Conservation (phyloP, 1,139 yeast genomes). For the Hemisphaericaspora xylanilytica region DNA sequence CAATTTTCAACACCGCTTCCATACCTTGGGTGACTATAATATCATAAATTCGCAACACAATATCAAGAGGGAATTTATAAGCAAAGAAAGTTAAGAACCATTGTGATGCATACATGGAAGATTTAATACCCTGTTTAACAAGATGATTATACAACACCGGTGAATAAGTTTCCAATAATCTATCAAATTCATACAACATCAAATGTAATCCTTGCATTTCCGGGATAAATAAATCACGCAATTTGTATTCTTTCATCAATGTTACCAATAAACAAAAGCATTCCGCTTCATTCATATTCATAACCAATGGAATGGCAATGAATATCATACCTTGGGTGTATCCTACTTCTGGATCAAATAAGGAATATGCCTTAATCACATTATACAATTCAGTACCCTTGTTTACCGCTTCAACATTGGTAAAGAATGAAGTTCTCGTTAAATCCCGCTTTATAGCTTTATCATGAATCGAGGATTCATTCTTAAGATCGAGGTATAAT, state of each 20-base stretch:
- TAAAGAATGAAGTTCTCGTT: slow-evolving; percentile 78
- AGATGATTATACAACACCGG: slow-evolving; percentile 76
- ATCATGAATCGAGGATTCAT: slow-evolving; percentile 62
- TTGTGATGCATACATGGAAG: slow-evolving; percentile 94
- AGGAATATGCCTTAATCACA: slow-evolving; percentile 78
- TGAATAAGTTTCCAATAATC: slow-evolving; percentile 65
- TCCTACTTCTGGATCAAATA: slow-evolving; percentile 90
- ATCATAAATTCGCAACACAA: slow-evolving; percentile 81
- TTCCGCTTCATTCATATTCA: slow-evolving; percentile 81
- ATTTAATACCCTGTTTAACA: slow-evolving; percentile 77
- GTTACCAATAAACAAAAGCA: slow-evolving; percentile 79
- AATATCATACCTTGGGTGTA: slow-evolving; percentile 98
- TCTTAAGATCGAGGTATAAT: slow-evolving; percentile 52
- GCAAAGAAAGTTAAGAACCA: slow-evolving; percentile 96
- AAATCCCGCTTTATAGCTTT: slow-evolving; percentile 79
- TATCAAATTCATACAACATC: slow-evolving; percentile 82
- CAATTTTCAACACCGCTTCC: slow-evolving; percentile 78
- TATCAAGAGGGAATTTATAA: slow-evolving; percentile 83
- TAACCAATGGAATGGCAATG: slow-evolving; percentile 76
- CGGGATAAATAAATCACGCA: slow-evolving; percentile 74
- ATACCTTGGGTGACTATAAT: slow-evolving; percentile 84
- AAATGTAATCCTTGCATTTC: slow-evolving; percentile 94
- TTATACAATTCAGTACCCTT: slow-evolving; percentile 61
- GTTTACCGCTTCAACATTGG: slow-evolving; percentile 52
- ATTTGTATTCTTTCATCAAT: slow-evolving; percentile 79